Evolutionary conservation across 176 grass and related monocot genomes (phyloP), one percentile per base, ranked within the genome.

Genomic region (Carex kokanica): DNA sequence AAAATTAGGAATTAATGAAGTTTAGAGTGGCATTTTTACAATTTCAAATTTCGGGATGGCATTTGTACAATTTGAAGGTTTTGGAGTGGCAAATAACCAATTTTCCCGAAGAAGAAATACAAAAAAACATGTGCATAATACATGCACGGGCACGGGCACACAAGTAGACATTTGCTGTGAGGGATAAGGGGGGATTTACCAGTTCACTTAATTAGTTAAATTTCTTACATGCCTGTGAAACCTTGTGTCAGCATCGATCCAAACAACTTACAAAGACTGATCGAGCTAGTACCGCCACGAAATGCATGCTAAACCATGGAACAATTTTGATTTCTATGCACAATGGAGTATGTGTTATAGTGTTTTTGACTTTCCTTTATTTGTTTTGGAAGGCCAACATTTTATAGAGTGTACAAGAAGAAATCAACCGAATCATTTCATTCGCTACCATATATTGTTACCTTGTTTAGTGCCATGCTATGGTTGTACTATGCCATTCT

Each of bases 401-500:
- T 97, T 74, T 91, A 91, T 49, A 88, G 88, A 38, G 90, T 97
- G 20, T 92, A 81, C 85, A 92, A 87, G 92, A 94, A 89, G 83
- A 97, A 94, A 84, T 94, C 94, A 14, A 94, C 92, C 0, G 94
- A 97, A 82, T 94, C 92, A 51, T 97, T 94, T 74, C 88, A 94
- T 67, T 94, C 94, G 20, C 47, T 90, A 21, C 94, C 94, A 34
- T 97, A 97, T 69, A 92, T 89, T 25, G 82, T 89, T 74, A 87
- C 90, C 38, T 81, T 97, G 71, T 83, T 97, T 64, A 97, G 94
- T 85, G 94, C 94, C 59, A 89, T 88, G 94, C 80, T 97, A 84
- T 97, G 94, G 92, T 49, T 94, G 31, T 97, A 92, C 73, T 97
- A 97, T 70, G 94, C 90, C 3, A 81, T 94, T 31, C 85, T 97